phyloP scores from a whole-genome alignment of 2,329 filamentous ascomycete genomes.

The Scedosporium apiospermum region DNA sequence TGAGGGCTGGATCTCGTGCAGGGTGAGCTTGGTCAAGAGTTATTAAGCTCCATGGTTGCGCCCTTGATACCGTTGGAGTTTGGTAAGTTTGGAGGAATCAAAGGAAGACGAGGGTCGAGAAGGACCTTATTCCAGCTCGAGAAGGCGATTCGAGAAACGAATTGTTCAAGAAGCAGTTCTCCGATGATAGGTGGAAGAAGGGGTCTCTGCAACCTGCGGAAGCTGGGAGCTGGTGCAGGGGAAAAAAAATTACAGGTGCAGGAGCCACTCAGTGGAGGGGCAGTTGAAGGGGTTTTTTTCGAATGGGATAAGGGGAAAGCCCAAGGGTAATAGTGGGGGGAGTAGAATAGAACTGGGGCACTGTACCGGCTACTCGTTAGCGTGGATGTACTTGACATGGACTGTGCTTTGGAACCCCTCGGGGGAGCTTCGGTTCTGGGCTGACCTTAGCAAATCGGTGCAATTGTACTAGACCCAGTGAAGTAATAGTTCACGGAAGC shows the following conservation, averaged over 20 bases:
- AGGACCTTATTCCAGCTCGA: neutral
- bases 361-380: neutral
- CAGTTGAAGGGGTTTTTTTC: neutral
- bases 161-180: neutral
- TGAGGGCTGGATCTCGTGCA: conserved; percentile 6
- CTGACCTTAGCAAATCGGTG: neutral
- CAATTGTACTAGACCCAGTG: neutral
- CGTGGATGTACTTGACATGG: neutral
- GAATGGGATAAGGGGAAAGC: neutral
- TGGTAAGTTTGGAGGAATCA: conserved; percentile 1
- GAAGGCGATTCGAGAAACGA: neutral
- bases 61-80: conserved; percentile 4
- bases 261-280: neutral
- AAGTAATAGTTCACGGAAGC: conserved; percentile 1
- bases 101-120: neutral
- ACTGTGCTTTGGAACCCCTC: neutral
- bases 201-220: neutral
- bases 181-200: neutral
- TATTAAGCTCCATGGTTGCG: conserved; percentile 6
- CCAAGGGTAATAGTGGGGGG: neutral
- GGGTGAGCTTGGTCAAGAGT: conserved; percentile 3
- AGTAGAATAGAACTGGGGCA: neutral
- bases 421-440: neutral
- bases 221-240: neutral
- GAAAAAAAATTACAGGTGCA: conserved; percentile 1